A percentile compares a stretch with the other conserved stretches of the same genome.
Evolutionary conservation across 352 stramenopile genomes (phyloP).

Genomic region (Phytophthora meadii): DNA sequence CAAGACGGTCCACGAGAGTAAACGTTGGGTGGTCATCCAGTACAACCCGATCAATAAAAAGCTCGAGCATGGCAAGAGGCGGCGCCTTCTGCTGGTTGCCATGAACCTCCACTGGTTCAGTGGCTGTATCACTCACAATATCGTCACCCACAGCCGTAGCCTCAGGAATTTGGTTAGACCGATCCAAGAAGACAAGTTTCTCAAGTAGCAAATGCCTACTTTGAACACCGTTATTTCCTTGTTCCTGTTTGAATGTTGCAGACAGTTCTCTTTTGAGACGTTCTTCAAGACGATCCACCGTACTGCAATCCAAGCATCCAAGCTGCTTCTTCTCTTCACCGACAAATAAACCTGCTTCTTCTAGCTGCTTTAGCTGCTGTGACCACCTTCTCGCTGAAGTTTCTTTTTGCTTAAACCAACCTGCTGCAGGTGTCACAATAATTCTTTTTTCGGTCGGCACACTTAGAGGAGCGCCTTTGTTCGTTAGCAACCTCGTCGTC

Average conservation of each 20-base stretch:
- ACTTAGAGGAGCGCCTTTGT: background rate
- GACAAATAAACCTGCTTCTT: constrained; percentile 55
- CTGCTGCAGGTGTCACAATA: constrained; percentile 27
- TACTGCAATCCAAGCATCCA: constrained; percentile 49
- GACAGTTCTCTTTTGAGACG: constrained; percentile 46
- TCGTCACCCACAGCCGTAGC: constrained; percentile 1
- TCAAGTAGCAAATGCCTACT: constrained; percentile 9
- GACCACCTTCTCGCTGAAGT: constrained; percentile 34
- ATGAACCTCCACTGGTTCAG: background rate
- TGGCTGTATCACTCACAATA: background rate
- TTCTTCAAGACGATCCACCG: constrained; percentile 62
- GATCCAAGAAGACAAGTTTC: constrained; percentile 14
- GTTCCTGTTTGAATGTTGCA: background rate
- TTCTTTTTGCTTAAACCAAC: constrained; percentile 17
- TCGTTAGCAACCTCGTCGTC: constrained; percentile 23
- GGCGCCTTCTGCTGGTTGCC: background rate
- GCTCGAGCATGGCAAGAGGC: constrained; percentile 46
- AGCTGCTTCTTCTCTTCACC: constrained; percentile 45
- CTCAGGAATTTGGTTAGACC: background rate
- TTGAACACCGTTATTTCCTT: background rate
- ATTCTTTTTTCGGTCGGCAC: constrained; percentile 20
- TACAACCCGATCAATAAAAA: constrained; percentile 63
- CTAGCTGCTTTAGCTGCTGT: constrained; percentile 50
- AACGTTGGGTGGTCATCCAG: constrained; percentile 84
- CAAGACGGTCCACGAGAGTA: constrained; percentile 66